Conservation (phyloP, 192 early-diverging fungal genomes). For the Paraglomus brasilianum region DNA sequence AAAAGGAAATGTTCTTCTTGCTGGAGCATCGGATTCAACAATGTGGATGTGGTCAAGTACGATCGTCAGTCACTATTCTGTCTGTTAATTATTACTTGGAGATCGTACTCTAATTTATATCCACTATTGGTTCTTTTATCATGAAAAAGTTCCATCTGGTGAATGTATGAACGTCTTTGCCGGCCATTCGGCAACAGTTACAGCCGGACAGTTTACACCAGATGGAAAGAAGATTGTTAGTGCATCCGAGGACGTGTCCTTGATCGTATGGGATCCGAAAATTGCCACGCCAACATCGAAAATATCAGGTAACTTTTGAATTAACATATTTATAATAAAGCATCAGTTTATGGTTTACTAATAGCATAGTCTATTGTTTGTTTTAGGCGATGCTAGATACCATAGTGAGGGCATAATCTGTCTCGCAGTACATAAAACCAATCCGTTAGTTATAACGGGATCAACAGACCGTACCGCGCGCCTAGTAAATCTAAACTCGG, state of each 20-base stretch:
- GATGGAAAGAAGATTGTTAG: constrained; percentile 87
- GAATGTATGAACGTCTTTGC: constrained; percentile 93
- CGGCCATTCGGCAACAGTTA: constrained; percentile 81
- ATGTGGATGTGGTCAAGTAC: constrained; percentile 92
- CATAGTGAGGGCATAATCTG: constrained; percentile 76
- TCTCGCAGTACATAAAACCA: constrained; percentile 73
- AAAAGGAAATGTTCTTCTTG: constrained; percentile 84
- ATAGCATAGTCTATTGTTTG: neutral
- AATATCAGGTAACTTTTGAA: constrained; percentile 46
- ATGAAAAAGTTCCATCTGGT: constrained; percentile 65
- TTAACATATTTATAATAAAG: constrained; percentile 1
- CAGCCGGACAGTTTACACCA: constrained; percentile 86
- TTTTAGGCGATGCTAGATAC: constrained; percentile 69
- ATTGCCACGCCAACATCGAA: constrained; percentile 64
- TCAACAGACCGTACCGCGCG: constrained; percentile 74
- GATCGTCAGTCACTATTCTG: constrained; percentile 31
- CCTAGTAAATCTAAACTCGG: constrained; percentile 73
- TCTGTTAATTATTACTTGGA: neutral
- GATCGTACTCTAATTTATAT: constrained; percentile 9
- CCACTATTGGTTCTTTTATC: neutral
- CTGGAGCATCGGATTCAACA: constrained; percentile 84
- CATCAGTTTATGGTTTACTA: neutral
- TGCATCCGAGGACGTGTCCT: constrained; percentile 77
- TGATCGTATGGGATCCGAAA: constrained; percentile 94
- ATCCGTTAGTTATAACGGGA: constrained; percentile 78